Base-by-base conservation (phyloP, 805 yeast genomes). In the Nakazawaea wyomingensis region DNA sequence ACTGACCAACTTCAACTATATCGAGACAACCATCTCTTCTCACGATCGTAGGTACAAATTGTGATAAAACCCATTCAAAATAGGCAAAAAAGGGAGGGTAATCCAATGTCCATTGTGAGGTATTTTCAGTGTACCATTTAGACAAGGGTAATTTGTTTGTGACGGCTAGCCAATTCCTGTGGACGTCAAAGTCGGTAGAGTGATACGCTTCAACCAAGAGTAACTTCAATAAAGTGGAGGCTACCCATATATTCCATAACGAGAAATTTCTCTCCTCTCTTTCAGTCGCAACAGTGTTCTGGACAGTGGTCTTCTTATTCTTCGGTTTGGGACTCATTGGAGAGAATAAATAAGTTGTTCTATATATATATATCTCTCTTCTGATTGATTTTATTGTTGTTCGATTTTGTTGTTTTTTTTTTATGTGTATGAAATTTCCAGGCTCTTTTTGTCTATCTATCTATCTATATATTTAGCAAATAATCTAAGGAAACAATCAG, bases 61-160 rank as follows among this genome's bases (percentile, higher is more conserved):
- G 81, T 0, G 95, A 71, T 37, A 93, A 59, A 3, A 72, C 17
- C 85, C 89, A 88, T 61, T 93, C 99, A 53, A 93, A 91, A 62
- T 88, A 90, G 0, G 99, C 99, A 62, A 93, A 93, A 54, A 89
- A 86, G 0, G 99, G 99, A 9, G 99, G 99, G 63, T 91, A 93
- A 61, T 93, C 99, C 32, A 93, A 66, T 0, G 98, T 93, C 97
- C 98, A 93, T 57, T 85, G 89, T 35, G 78, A 75, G 0, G 87
- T 78, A 37, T 69, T 61, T 50, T 93, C 96, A 33, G 71, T 59
- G 58, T 93, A 93, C 99, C 99, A 93, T 43, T 83, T 59, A 13
- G 64, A 64, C 14, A 90, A 38, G 0, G 97, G 97, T 16, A 90
- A 62, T 4, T 72, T 71, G 53, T 80, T 65, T 1, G 98, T 91